Percentiles rank a stretch among this genome's conserved stretches.
phyloP scores from a whole-genome alignment of 2,329 filamentous ascomycete species.

The Claviceps fusiformis region DNA sequence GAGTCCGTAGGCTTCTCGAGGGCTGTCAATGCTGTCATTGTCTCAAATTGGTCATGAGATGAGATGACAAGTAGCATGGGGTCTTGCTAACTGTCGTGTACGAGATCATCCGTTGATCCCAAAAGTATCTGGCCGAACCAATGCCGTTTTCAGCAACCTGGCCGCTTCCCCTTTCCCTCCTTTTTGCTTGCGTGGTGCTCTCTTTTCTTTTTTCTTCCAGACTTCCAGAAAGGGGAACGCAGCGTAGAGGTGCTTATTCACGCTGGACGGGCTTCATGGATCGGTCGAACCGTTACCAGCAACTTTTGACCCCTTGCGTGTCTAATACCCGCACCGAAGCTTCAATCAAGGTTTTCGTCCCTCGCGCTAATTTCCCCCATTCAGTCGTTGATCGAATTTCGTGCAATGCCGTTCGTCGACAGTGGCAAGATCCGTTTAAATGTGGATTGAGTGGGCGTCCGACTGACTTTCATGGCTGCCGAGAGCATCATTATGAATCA shows the following conservation, averaged over 20 bases:
- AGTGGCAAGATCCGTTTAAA: background rate
- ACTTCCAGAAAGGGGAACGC: too few relatives aligned
- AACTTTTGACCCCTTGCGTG: background rate
- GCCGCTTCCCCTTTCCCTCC: too few relatives aligned
- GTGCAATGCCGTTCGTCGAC: background rate
- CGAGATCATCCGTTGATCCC: background rate
- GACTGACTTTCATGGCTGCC: background rate
- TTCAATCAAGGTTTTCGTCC: background rate
- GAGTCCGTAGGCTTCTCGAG: too few relatives aligned
- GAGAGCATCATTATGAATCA: constrained; percentile 1
- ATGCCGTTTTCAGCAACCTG: background rate
- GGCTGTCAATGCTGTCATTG: background rate
- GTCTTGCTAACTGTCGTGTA: background rate
- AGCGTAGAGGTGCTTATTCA: background rate
- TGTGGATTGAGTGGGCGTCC: background rate
- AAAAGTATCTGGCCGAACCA: background rate
- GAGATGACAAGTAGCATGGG: background rate
- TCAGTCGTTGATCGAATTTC: background rate
- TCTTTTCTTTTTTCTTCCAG: background rate
- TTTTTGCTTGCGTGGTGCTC: background rate
- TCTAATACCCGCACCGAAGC: background rate
- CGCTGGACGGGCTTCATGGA: background rate
- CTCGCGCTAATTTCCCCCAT: background rate
- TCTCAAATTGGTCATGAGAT: background rate
- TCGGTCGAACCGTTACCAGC: background rate